Percentiles rank a stretch among this genome's conserved stretches.
Evolutionary conservation across 306 rosid species (phyloP).

Genomic region (Fagus sylvatica): DNA sequence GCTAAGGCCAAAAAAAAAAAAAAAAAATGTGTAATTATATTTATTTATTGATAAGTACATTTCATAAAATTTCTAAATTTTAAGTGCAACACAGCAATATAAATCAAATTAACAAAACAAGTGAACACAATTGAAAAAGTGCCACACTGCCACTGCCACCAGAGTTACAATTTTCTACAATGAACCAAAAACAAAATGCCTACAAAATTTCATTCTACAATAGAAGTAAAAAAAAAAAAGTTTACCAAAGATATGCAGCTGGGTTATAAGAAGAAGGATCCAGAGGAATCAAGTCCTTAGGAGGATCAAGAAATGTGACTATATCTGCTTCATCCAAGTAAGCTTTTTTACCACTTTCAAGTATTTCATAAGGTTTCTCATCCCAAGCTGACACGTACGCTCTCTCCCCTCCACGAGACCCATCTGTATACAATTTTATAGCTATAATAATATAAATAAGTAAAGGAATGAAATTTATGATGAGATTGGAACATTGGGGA

Average conservation of each 20-base stretch:
- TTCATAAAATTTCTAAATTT: too few species aligned
- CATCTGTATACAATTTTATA: conserved; percentile 21
- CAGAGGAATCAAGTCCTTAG: conserved; percentile 68
- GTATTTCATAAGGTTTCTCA: conserved; percentile 64
- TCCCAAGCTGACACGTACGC: conserved; percentile 58
- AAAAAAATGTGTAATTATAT: too few species aligned
- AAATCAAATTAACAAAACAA: too few species aligned
- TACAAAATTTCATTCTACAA: neutral
- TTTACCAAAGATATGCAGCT: conserved; percentile 80
- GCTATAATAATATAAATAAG: conserved; percentile 17
- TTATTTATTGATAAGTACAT: too few species aligned
- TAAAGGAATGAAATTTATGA: neutral
- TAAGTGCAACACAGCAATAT: too few species aligned
- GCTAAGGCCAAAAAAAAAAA: too few species aligned
- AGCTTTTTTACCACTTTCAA: conserved; percentile 53
- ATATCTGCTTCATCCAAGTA: conserved; percentile 81
- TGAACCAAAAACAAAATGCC: neutral
- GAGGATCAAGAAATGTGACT: conserved; percentile 76
- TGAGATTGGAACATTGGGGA: neutral
- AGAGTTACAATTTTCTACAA: neutral
- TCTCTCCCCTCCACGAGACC: conserved; percentile 30
- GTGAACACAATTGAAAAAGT: neutral
- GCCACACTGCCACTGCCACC: too few species aligned
- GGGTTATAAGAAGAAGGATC: conserved; percentile 72
- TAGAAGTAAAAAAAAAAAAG: neutral